Base-by-base conservation (phyloP, 78 protist genomes). In the Protostelium mycophagum region DNA sequence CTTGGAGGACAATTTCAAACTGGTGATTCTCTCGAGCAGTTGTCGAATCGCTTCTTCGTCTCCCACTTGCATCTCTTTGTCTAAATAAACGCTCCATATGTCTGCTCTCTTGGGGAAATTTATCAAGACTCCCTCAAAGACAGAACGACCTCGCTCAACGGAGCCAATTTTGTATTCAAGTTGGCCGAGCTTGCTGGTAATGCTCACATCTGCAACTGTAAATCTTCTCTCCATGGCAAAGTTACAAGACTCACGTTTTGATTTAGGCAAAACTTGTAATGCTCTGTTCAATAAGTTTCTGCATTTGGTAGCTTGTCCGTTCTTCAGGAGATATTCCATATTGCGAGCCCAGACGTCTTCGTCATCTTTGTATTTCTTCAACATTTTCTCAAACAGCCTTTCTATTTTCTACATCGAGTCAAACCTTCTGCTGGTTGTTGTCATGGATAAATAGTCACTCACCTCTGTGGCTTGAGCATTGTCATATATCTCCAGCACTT, bases 11-110 rank as follows among this genome's bases (percentile, higher is more conserved):
- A 96, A 91, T 29, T 89, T 90, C 34, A 97, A 87, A 85, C 87
- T 35, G 34, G 92, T 87, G 36, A 73, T 92, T 28, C 99, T 91
- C 34, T 97, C 98, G 63, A 97, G 92, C 28, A 98, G 91, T 9
- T 35, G n/a, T 28, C 98, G 83, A 31, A 89, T 51, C 38, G 37
- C 28, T 28, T 86, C 88, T 38, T 37, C 38, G 38, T 63, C 63
- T 83, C 85, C 85, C 36, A 34, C 91, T 86, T 37, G 85, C 38
- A 88, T 83, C 91, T 98, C 99, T 97, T 90, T 92, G 90, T 98
- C 99, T 28, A 98, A 1, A 51, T 97, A 98, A 28, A 97, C 91
- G 28, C 84, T 37, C 99, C 99, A 99, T 36, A 98, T 9, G 87
- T 99, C 99, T 29, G 96, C 28, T 31, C 99, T 89, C 84, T 91